phyloP scores from a whole-genome alignment of 2,329 filamentous ascomycete genomes.

The Aspergillus fijiensis region DNA sequence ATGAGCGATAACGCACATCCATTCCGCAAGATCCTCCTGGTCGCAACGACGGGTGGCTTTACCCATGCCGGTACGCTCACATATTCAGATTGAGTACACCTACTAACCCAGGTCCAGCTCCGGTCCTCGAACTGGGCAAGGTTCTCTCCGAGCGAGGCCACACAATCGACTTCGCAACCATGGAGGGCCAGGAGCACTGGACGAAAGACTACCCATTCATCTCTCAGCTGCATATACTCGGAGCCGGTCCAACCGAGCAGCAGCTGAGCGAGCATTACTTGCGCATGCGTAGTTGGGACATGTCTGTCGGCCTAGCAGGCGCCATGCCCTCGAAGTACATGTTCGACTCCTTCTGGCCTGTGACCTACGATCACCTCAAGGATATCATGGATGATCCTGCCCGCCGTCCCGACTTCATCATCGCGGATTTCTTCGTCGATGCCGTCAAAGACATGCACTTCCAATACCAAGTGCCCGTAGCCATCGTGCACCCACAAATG shows the following conservation, averaged over 20 bases:
- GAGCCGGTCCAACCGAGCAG: conserved; percentile 28
- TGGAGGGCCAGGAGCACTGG: conserved; percentile 40
- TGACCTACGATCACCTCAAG: conserved; percentile 27
- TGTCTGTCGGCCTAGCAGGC: conserved; percentile 31
- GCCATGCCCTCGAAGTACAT: conserved; percentile 40
- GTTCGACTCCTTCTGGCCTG: conserved; percentile 41
- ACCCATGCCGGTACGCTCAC: conserved; percentile 33
- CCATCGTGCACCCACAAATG: conserved; percentile 46
- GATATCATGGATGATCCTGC: conserved; percentile 21
- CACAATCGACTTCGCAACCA: conserved; percentile 42
- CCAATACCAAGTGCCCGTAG: conserved; percentile 41
- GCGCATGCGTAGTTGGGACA: conserved; percentile 36
- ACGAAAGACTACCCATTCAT: conserved; percentile 31
- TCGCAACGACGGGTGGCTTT: conserved; percentile 40
- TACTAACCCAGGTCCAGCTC: conserved; percentile 21
- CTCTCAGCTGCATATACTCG: conserved; percentile 32
- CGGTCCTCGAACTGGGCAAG: conserved; percentile 38
- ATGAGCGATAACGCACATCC: not conserved
- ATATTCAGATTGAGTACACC: not conserved
- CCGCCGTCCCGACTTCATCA: conserved; percentile 40
- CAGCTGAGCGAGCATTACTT: conserved; percentile 37
- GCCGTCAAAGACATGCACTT: conserved; percentile 43
- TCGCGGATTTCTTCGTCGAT: conserved; percentile 49
- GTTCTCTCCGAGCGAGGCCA: conserved; percentile 38
- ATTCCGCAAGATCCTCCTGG: conserved; percentile 33